Base-by-base conservation (phyloP, 208 protist genomes). In the Ichthyophonus hoferi region DNA sequence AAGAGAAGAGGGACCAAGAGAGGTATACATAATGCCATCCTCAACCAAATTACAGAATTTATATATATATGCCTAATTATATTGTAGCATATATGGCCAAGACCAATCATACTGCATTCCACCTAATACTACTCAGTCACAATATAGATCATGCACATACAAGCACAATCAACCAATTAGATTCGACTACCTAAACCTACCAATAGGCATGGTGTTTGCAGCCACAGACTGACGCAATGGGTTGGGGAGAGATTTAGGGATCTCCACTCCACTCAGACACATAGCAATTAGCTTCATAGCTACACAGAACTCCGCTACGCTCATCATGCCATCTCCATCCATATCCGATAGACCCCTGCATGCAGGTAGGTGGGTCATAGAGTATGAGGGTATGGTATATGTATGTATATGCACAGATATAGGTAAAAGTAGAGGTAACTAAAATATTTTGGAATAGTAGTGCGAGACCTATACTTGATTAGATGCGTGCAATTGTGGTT, bases 281-380 rank as follows among this genome's bases (percentile, higher is more conserved):
- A 41, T 40, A 37, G 38, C 42, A 37, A 85, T 38, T 12, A 85
- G 40, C 24, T 85, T 17, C 81, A 85, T 85, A 24, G 81, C 81
- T n/a, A 85, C 33, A 34, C 81, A 85, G 81, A 85, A 85, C 81
- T 85, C 81, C 14, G 3, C 39, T 7, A 42, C 12, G 12, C 33
- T 85, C 35, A 85, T 17, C 33, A n/a, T 58, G 3, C 81, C 81
- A 50, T 85, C 81, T 12, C 40, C 17, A 37, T 85, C 81, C 35
- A 85, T 40, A 58, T 85, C 81, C 33, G 81, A 85, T 38, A 85
- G 40, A 14, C 39, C n/a, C 84, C 84, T 67, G 50, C 50, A n/a
- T n/a, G n/a, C n/a, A n/a, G n/a, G n/a, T n/a, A n/a, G n/a, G n/a
- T n/a, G n/a, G n/a, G n/a, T n/a, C n/a, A n/a, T n/a, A n/a, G n/a